Percentiles rank a stretch among this genome's conserved stretches.
These are phyloP conservation scores for Epicoccum nigrum DNA, from an alignment of 2,329 filamentous ascomycete species.

Conservation along the genomic window DNA sequence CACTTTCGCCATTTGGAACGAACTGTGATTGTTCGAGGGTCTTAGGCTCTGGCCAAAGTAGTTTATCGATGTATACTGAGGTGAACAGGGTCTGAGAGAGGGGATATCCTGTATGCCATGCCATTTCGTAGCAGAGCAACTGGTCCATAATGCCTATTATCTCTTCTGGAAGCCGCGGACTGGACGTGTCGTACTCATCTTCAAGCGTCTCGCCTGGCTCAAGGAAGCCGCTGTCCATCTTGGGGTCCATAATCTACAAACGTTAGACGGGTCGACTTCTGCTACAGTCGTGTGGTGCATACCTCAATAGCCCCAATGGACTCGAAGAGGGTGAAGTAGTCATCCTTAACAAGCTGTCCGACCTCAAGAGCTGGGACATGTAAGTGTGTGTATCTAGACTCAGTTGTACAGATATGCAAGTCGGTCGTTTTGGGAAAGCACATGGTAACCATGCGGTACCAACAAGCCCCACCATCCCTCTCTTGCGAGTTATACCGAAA, in stretches of 20 bases:
- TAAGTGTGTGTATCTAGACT: conserved; percentile 19
- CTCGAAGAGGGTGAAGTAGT: conserved; percentile 90
- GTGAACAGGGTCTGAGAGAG: conserved; percentile 94
- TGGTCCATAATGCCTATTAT: conserved; percentile 94
- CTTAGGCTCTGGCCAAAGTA: conserved; percentile 73
- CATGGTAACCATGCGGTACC: conserved; percentile 13
- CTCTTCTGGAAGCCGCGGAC: conserved; percentile 73
- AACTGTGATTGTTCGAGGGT: conserved; percentile 67
- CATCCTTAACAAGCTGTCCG: conserved; percentile 92
- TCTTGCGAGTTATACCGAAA: neutral
- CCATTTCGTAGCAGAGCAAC: conserved; percentile 90
- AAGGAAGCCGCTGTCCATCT: conserved; percentile 95
- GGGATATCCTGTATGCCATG: conserved; percentile 96
- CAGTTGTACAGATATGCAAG: neutral
- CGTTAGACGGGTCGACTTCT: conserved; percentile 10
- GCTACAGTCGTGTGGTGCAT: conserved; percentile 3
- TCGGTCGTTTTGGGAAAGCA: neutral
- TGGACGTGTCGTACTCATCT: conserved; percentile 77
- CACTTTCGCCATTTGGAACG: conserved; percentile 53
- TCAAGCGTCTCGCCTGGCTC: conserved; percentile 80
- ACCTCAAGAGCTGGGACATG: conserved; percentile 67
- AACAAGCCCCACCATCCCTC: conserved; percentile 24
- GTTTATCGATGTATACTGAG: conserved; percentile 84
- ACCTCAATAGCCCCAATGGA: conserved; percentile 84
- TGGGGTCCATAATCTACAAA: conserved; percentile 91